Percentiles rank a stretch among this genome's conserved stretches.
These are phyloP conservation scores for Hypomontagnella submonticulosa DNA, from an alignment of 495 filamentous ascomycete genomes.

Conservation along the genomic window DNA sequence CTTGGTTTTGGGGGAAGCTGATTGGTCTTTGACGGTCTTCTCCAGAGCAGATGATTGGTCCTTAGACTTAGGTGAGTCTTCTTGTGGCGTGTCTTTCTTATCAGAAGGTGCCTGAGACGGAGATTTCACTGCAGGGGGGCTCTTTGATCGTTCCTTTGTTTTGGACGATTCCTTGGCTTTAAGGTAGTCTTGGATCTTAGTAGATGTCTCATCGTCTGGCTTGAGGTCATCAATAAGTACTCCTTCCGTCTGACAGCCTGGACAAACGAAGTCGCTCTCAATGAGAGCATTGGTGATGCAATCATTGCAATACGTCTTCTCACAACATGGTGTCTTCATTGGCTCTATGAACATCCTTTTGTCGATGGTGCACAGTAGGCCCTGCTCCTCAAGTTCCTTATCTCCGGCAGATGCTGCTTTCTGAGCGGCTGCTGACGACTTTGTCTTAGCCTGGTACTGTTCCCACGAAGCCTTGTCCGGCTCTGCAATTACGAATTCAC, in stretches of 20 bases:
- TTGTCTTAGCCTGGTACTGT: constrained; percentile 91
- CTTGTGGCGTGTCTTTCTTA: constrained; percentile 39
- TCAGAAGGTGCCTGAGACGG: constrained; percentile 38
- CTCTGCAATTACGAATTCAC: constrained; percentile 94
- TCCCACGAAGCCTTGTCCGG: constrained; percentile 97
- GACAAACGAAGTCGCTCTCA: constrained; percentile 96
- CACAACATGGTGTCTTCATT: constrained; percentile 97
- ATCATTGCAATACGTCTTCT: constrained; percentile 97
- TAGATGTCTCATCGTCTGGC: constrained; percentile 77
- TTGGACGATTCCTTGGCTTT: constrained; percentile 73
- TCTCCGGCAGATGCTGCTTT: constrained; percentile 74
- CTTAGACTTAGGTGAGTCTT: constrained; percentile 31
- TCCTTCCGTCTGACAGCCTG: constrained; percentile 87
- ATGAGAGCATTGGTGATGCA: constrained; percentile 98
- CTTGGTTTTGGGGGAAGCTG: constrained; percentile 44
- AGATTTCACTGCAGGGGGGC: constrained; percentile 49
- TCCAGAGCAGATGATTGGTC: constrained; percentile 30
- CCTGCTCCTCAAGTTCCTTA: constrained; percentile 83
- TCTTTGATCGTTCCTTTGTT: constrained; percentile 57
- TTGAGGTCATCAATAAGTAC: constrained; percentile 92
- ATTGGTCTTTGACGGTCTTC: constrained; percentile 43
- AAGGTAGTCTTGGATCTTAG: constrained; percentile 83
- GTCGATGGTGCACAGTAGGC: constrained; percentile 93
- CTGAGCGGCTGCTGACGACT: constrained; percentile 81
- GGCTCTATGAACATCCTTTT: constrained; percentile 96